Evolutionary conservation across 2,329 filamentous ascomycete genomes (phyloP).

Genomic region (Xylariaceae sp.): DNA sequence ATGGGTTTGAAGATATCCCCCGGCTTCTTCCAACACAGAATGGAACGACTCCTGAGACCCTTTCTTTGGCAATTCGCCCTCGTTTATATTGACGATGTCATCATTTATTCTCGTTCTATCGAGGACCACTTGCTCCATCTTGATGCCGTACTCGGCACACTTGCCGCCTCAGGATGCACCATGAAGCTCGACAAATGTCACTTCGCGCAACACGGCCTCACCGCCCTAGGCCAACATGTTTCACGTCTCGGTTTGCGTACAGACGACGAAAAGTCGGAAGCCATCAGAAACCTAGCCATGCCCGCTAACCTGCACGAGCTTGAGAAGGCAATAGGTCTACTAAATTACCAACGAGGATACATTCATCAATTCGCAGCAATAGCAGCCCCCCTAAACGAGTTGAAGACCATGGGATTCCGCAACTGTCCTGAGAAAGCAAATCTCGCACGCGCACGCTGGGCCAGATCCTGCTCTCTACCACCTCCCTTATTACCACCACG

Average conservation of each 20-base stretch:
- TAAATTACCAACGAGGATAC: not conserved
- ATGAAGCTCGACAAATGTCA: slow-evolving; percentile 2
- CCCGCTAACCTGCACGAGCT: not conserved
- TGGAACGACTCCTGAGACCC: not conserved
- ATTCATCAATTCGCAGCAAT: not conserved
- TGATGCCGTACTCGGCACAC: not conserved
- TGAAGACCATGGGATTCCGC: not conserved
- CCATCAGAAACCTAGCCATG: not conserved
- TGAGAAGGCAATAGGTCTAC: not conserved
- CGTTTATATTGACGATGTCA: slow-evolving; percentile 1
- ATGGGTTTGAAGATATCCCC: not conserved
- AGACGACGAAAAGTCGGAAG: not conserved
- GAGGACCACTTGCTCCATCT: not conserved
- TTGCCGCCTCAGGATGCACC: not conserved
- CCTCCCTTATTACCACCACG: not conserved
- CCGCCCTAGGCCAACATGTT: not conserved
- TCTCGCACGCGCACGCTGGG: not conserved
- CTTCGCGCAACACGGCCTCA: not conserved
- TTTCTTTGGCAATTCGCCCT: slow-evolving; percentile 1
- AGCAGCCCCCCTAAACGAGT: not conserved
- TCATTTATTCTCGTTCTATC: not conserved
- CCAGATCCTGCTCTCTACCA: not conserved
- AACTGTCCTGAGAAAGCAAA: not conserved
- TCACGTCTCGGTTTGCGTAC: not conserved
- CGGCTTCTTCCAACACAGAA: not conserved